Evolutionary conservation across 768 basidiomycete genomes (phyloP).

Genomic region (Calvatia gigantea): DNA sequence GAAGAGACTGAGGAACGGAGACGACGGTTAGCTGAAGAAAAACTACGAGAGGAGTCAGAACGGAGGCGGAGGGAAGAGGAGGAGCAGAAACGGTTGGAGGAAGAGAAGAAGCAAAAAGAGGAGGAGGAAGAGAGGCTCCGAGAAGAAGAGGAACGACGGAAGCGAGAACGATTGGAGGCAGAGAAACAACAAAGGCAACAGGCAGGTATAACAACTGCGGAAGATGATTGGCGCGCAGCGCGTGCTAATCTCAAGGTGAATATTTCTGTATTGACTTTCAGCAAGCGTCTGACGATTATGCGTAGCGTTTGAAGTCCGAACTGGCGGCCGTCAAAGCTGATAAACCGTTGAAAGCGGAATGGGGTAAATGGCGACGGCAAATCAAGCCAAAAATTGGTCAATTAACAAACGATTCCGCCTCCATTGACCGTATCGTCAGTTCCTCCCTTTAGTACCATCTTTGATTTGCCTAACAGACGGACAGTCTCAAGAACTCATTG

Average conservation of each 20-base stretch:
- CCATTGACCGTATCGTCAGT: conserved; percentile 66
- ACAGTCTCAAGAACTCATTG: conserved; percentile 37
- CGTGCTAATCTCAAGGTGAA: conserved; percentile 52
- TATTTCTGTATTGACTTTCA: not conserved
- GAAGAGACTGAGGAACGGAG: conserved; percentile 38
- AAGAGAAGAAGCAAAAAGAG: conserved; percentile 34
- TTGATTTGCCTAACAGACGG: conserved; percentile 4
- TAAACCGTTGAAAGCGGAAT: conserved; percentile 50
- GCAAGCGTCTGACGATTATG: conserved; percentile 10
- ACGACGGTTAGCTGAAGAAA: conserved; percentile 45
- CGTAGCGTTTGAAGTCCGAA: conserved; percentile 64
- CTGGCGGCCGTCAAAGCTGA: conserved; percentile 64
- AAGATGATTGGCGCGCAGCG: conserved; percentile 64
- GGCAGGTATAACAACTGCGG: conserved; percentile 53
- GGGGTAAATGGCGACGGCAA: conserved; percentile 67
- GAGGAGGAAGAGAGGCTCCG: conserved; percentile 32
- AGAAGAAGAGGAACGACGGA: conserved; percentile 32
- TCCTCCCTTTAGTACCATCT: conserved; percentile 6
- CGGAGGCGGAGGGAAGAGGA: conserved; percentile 40
- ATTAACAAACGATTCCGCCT: conserved; percentile 63
- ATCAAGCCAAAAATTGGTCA: conserved; percentile 89
- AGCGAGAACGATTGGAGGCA: conserved; percentile 25
- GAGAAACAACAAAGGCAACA: conserved; percentile 22
- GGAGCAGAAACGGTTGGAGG: conserved; percentile 33
- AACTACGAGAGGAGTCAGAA: conserved; percentile 38